Percentiles rank a stretch among this genome's conserved stretches.
phyloP scores from a whole-genome alignment of 1,284 basidiomycete species.

The Agaricales sp. region DNA sequence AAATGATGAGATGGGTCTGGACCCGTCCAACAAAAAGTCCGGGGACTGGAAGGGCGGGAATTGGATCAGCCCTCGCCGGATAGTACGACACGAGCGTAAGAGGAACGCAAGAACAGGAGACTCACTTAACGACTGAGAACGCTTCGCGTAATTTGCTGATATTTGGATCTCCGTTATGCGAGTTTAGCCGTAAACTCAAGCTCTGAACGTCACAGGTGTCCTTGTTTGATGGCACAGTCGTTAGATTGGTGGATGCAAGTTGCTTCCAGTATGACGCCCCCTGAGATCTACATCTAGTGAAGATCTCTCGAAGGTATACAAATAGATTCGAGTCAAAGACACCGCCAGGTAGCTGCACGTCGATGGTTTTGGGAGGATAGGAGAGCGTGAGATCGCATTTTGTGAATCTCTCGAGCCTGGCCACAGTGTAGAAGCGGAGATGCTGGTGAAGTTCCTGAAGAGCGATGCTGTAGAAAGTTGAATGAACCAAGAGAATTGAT shows the following conservation, averaged over 20 bases:
- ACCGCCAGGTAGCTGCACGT: not conserved
- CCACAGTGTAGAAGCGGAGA: not conserved
- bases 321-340: not conserved
- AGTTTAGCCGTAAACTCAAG: not conserved
- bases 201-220: not conserved
- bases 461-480: not conserved
- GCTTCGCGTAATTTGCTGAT: not conserved
- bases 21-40: constrained; percentile 9
- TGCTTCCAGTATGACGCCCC: not conserved
- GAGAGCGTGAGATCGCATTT: not conserved
- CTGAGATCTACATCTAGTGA: not conserved
- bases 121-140: not conserved
- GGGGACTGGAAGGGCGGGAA: constrained; percentile 8
- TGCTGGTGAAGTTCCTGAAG: not conserved
- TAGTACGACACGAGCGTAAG: too few species aligned
- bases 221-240: too few species aligned
- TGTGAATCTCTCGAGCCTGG: not conserved
- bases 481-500: not conserved
- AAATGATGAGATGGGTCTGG: constrained; percentile 12
- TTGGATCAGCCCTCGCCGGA: too few species aligned
- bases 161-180: constrained; percentile 1
- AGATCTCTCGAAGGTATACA: not conserved
- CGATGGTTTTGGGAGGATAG: not conserved
- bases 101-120: too few species aligned
- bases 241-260: not conserved